Conservation (phyloP, 2,329 filamentous ascomycete genomes). For the Fusarium camptoceras region DNA sequence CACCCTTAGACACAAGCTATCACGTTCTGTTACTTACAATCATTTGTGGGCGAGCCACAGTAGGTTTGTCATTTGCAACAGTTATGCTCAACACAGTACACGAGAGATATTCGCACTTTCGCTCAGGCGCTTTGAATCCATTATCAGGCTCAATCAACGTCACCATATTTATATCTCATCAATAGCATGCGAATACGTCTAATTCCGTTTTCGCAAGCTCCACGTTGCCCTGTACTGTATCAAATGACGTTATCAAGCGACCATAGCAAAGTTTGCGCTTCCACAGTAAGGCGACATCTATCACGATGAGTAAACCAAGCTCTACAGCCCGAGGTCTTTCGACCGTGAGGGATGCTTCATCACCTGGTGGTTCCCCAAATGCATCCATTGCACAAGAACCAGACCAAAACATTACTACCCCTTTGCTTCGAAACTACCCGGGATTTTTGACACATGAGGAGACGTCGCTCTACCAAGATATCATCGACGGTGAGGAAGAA, state of each 20-base stretch:
- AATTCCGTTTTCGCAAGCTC: background rate
- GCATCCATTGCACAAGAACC: background rate
- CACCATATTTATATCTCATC: background rate
- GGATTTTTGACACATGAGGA: background rate
- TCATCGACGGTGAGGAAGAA: slow-evolving; percentile 23
- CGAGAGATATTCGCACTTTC: background rate
- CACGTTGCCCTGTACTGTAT: background rate
- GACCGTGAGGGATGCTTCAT: background rate
- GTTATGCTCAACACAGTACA: background rate
- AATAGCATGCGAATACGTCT: background rate
- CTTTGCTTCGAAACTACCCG: slow-evolving; percentile 12
- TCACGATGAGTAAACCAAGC: background rate
- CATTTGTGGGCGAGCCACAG: background rate
- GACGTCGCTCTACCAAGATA: background rate
- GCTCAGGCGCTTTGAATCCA: background rate
- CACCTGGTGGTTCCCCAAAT: background rate
- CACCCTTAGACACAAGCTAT: background rate
- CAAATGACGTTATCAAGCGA: background rate
- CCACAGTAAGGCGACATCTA: background rate
- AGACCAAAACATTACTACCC: background rate
- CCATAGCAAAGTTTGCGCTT: rapidly evolving
- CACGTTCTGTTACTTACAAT: background rate
- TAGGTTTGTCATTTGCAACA: background rate
- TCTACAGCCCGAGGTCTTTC: background rate
- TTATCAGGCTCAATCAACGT: background rate